Base-by-base conservation (phyloP, 768 basidiomycete genomes). In the Tylopilus sp. region DNA sequence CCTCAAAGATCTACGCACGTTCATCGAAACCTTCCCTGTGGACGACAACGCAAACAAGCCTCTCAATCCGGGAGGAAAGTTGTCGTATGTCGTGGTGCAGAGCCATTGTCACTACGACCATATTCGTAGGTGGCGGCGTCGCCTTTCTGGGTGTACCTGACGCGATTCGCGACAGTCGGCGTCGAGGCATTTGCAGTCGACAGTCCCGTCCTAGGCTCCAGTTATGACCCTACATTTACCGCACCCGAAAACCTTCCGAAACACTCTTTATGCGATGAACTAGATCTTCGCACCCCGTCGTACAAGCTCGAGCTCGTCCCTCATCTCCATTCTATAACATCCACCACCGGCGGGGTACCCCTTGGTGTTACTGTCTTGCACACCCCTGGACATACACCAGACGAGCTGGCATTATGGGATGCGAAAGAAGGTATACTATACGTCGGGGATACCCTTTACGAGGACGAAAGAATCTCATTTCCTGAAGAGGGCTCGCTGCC, bases 41-140 rank as follows among this genome's bases (percentile, higher is more conserved):
- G 58, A 62, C 6, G 77, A 77, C 45, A 82, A 81, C 56, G 68
- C 56, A 11, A 72, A 69, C 16, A 48, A 51, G 34, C 75, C 80
- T 24, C 63, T 83, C 55, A 83, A 83, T 54, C 63, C 65, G 38
- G 67, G 60, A 3, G 74, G 75, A 11, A 60, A 53, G 42, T 61
- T 78, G 72, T 59, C 63, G 33, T 83, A 83, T 53, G 59, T 80
- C 33, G 72, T 82, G 10, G 76, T 78, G 21, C 66, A 74, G 37
- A 80, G 74, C 12, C 81, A 82, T 60, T 80, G 79, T 52, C 82
- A 83, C 55, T 82, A 80, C 56, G 82, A 83, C 57, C 81, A 82
- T 56, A 83, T 83, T 31, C 67, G 80, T 82, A 63, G 47, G 80
- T 72, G 37, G 38, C 16, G 14, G n/a, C 31, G 34, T 12, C 4